Evolutionary conservation across 148 eudicot genomes (phyloP), one percentile per base, ranked within the genome.

Genomic region (Fallopia convolvulus): DNA sequence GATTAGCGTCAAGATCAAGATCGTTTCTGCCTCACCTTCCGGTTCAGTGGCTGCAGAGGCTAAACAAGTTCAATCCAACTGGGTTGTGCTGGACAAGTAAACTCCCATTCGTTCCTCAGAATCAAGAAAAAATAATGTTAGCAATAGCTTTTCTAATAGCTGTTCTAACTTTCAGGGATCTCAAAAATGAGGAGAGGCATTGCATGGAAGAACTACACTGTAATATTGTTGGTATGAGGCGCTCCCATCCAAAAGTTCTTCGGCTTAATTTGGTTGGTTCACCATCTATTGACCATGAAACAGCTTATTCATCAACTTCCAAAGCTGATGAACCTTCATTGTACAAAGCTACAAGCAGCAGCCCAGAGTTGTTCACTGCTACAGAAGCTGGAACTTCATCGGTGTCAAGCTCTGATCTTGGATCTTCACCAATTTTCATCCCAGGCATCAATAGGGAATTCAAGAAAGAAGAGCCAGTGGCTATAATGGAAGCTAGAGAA

Each of bases 71-170:
- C 91, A 83, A 74, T 93, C 97, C 20, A 91, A 78, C 79, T 95
- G 99, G 99, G 97, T 95, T 78, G 88, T 95, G 60, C 74, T 95
- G 79, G 99, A 95, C 84, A 95, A 88, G 99, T 94, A 92, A 60
- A 21, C 23, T 20, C 32, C 70, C 39, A 56, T 63, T 21, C 1
- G 5, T 20, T 63, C 13, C 70, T 32, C 39, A 21, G 33, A 20
- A 21, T 63, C 14, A 50, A 14, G 18, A 3, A 13, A 49, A 49
- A 13, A 9, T 0, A 36, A 36, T 1, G 4, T 15, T 50, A 11
- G 20, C 56, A 50, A 49, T 49, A 50, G 49, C 23, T 17, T 48
- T 4, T 74, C 11, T 48, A 2, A 23, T 21, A 10, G 1, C 1
- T 48, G 40, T 2, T 77, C 58, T 47, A 65, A 36, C 56, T 56